Base-by-base conservation (phyloP, 495 filamentous ascomycete species). In the Hypoxylon intermedium region DNA sequence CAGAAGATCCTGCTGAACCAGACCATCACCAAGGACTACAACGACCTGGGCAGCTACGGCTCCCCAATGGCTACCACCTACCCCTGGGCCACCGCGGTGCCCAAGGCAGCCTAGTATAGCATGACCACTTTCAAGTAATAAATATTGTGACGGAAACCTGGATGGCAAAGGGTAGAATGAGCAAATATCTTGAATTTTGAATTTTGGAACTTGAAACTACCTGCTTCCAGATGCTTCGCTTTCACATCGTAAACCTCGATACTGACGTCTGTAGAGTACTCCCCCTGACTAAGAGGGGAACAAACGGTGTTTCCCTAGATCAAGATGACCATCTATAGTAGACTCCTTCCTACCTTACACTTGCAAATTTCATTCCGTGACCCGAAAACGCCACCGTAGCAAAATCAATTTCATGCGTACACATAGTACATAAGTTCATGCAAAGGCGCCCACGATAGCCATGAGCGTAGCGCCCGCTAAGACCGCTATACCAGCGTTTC, bases 371-470 rank as follows among this genome's bases (percentile, higher is more conserved):
- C 2, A 19, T 43, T 16, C 40, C 53, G 9, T 36, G 30, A 24
- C 46, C 60, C 49, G 30, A 31, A 24, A 59, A 64, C 53, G 60
- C 60, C 53, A 5, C 40, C 19, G 40, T 37, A 15, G 2, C 43
- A 40, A 18, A 53, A 53, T 33, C 20, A 1, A 43, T 20, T 36
- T 40, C 24, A 19, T 36, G n/a, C 3, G 34, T 15, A 3, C 13
- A 2, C n/a, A 15, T 3, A 34, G 31, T 34, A 15, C 12, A 13
- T 23, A 30, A 19, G 19, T 52, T 72, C 55, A 96, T 34, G 92
- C 92, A 82, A 92, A 96, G 30, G 92, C 93, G 6, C 93, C 93
- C 0, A 97, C 92, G 26, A 91, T 75, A 36, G 92, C 87, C 93
- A 97, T 97, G 40, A 95, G 74, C 33, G 80, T 72, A 6, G 91